These are phyloP conservation scores for Guillardia theta DNA, from an alignment of 78 protist species.

Conservation along the genomic window DNA sequence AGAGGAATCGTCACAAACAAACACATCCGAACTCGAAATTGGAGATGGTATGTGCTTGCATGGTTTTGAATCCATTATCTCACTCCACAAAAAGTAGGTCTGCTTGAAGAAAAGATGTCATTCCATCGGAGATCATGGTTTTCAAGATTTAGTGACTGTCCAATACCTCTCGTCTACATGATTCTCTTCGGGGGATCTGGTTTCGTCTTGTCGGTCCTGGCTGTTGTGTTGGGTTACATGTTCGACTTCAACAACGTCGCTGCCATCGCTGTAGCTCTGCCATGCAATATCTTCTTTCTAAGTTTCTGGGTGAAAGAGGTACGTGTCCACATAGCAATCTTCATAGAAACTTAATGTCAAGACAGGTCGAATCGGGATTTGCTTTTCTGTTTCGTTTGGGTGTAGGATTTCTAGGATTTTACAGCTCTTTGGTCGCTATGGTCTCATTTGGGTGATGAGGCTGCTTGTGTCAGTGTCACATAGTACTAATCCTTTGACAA, in stretches of 20 bases:
- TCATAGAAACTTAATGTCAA: background rate
- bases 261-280: background rate
- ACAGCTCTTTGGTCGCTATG: background rate
- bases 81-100: background rate
- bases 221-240: background rate
- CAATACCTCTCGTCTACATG: background rate
- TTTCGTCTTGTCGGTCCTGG: background rate
- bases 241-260: background rate
- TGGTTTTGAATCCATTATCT: background rate
- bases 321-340: background rate
- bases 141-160: background rate
- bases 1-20: no score
- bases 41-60: background rate
- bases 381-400: background rate
- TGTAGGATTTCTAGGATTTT: background rate
- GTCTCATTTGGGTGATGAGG: no score
- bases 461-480: no score
- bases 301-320: background rate
- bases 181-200: background rate
- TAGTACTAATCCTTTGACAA: background rate
- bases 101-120: background rate
- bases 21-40: background rate
- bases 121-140: background rate
- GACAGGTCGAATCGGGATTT: background rate
- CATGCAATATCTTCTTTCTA: background rate